Base-by-base conservation (phyloP, 352 stramenopile genomes). In the Blastocystis sp. region DNA sequence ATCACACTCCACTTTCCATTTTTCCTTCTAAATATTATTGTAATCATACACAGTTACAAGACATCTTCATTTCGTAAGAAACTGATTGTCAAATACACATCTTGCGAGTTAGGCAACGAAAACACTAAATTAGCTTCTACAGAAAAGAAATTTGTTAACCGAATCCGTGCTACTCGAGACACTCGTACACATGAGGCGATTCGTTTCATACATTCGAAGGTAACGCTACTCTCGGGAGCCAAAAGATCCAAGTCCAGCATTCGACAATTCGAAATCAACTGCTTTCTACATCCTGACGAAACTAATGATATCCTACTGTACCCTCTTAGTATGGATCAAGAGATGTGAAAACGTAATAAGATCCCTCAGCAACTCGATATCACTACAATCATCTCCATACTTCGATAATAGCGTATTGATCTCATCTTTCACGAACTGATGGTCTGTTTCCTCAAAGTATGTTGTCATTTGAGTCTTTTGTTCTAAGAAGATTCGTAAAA, bases 1-100 rank as follows among this genome's bases (percentile, higher is more conserved):
- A 75, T 24, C 16, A 51, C 29, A 27, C 37, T 75, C 65, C 65
- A 75, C 65, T 75, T 75, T 32, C 65, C 65, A 51, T 75, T 75
- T 51, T 46, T 58, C 65, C 29, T 75, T 6, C 65, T 75, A 75
- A 11, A 11, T 42, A 11, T 52, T 24, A 75, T 24, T 29, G n/a
- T 29, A 42, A 19, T 21, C 27, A 52, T 56, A 5, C 0, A 7
- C 24, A 75, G 14, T 29, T 29, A 75, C 65, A 75, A 42, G 27
- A 75, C 29, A 51, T 75, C 65, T 16, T 42, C 19, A 75, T 51
- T 19, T 35, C 65, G 65, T 21, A 75, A 42, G 29, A 75, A 75
- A 24, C 65, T 75, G 14, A 75, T 51, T n/a, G 35, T 75, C 19
- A 75, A 12, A 24, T 52, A 52, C 29, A 75, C 65, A 51, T 75